Conservation (phyloP, 2,329 filamentous ascomycete species). For the Apiospora rasikravindrae region DNA sequence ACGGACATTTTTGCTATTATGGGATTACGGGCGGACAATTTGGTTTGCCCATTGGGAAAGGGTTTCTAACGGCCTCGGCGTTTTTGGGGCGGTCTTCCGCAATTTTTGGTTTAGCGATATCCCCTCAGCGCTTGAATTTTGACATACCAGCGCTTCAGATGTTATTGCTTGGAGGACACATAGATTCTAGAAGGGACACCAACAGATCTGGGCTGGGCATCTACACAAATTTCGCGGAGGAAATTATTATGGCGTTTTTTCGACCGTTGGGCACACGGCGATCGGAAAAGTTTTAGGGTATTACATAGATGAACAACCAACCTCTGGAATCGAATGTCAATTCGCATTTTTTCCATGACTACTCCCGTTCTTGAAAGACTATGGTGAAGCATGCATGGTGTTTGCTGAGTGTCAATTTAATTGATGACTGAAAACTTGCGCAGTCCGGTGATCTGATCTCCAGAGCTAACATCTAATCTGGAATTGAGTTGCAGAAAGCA, state of each 20-base stretch:
- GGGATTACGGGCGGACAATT: not conserved
- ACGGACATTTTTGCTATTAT: not conserved
- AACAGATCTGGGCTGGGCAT: constrained; percentile 3
- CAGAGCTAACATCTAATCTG: not conserved
- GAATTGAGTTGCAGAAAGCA: not conserved
- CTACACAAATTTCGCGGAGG: not conserved
- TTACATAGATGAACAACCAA: constrained; percentile 14
- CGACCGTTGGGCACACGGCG: not conserved
- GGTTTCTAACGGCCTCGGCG: not conserved
- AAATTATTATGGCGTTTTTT: not conserved
- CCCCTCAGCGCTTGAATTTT: constrained; percentile 6
- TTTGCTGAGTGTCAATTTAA: not conserved
- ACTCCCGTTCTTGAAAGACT: not conserved
- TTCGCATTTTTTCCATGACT: not conserved
- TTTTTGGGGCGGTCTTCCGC: not conserved
- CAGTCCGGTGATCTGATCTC: not conserved
- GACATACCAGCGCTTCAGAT: constrained; percentile 5
- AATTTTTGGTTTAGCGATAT: constrained; percentile 5
- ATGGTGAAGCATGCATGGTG: not conserved
- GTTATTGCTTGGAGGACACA: constrained; percentile 1
- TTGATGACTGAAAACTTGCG: not conserved
- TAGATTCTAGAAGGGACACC: constrained; percentile 1
- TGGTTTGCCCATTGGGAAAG: not conserved
- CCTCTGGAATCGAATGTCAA: constrained; percentile 5
- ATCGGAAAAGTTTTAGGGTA: not conserved